Evolutionary conservation across 2,329 filamentous ascomycete species (phyloP), one percentile per base, ranked within the genome.

Genomic region (Bipolaris zeicola): DNA sequence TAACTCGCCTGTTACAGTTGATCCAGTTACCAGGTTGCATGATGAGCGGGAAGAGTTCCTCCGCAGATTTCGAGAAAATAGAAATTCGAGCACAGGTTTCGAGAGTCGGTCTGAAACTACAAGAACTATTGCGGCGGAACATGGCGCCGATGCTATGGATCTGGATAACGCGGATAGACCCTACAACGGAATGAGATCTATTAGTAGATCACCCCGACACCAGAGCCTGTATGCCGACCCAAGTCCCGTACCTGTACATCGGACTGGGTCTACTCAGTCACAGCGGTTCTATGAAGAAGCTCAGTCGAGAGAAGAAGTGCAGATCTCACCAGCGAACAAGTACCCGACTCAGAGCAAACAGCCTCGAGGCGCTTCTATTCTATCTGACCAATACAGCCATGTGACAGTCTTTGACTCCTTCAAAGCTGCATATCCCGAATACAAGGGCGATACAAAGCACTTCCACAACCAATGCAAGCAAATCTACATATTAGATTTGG

Each of bases 381-480:
- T 14, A 14, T 28, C 11, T 33, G 44, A 39, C 8, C 18, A 48
- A n/a, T 11, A 26, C 10, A 37, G 6, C 13, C 8, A 26, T 1
- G 18, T 6, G 11, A 64, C 61, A 3, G 34, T 72, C 4, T 72
- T 70, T 38, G 53, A 69, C 1, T 55, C 36, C 6, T 77, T 77
- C 63, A 70, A 67, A 49, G 39, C 48, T 1, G 63, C 69, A 5
- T 78, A 78, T 50, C 72, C 74, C 10, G 69, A 72, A n/a, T 78
- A 77, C 38, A 66, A 52, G 6, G 76, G 71, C 0, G 60, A 67
- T 36, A 33, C 28, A 5, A 68, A 66, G 11, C 74, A 77, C 38
- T 78, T 78, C 55, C 20, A 58, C n/a, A 64, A 58, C 2, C 63
- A 66, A 38, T 77, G 74, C 50, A 58, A 50, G 13, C 57, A 68